Conservation (phyloP, 148 eudicot genomes). For the Vaccinium corymbosum region DNA sequence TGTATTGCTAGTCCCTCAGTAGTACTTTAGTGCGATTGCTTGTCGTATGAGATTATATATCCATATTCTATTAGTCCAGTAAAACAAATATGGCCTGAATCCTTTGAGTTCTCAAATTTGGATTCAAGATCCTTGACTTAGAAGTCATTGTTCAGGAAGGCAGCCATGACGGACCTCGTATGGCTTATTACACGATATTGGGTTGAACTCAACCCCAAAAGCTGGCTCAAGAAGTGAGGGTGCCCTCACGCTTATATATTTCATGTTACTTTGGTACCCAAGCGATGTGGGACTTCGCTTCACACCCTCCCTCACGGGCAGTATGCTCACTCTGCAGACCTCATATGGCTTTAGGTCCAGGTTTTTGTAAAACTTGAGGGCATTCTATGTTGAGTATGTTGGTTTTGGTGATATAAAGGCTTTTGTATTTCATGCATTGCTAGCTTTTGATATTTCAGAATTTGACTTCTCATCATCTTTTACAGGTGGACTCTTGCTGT, state of each 20-base stretch:
- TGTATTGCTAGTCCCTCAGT: background rate
- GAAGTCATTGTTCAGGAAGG: background rate
- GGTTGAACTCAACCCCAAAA: no score
- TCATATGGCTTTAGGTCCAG: background rate
- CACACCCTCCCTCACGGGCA: no score
- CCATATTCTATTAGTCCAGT: background rate
- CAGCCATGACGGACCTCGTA: background rate
- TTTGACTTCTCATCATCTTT: conserved; percentile 1
- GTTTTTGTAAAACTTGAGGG: background rate
- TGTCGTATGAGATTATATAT: background rate
- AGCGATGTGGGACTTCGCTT: no score
- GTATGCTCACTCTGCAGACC: no score
- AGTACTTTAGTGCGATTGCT: background rate
- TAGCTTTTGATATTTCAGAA: background rate
- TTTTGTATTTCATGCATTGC: background rate
- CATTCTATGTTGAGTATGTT: background rate
- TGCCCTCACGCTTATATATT: no score
- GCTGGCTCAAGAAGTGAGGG: no score
- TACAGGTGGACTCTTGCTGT: conserved; percentile 16
- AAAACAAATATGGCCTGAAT: background rate
- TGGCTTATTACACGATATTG: no score
- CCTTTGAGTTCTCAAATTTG: background rate
- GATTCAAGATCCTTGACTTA: background rate
- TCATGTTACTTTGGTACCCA: no score
- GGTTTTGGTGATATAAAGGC: background rate